Conservation (phyloP, 306 rosid species). For the Citrullus colocynthis region DNA sequence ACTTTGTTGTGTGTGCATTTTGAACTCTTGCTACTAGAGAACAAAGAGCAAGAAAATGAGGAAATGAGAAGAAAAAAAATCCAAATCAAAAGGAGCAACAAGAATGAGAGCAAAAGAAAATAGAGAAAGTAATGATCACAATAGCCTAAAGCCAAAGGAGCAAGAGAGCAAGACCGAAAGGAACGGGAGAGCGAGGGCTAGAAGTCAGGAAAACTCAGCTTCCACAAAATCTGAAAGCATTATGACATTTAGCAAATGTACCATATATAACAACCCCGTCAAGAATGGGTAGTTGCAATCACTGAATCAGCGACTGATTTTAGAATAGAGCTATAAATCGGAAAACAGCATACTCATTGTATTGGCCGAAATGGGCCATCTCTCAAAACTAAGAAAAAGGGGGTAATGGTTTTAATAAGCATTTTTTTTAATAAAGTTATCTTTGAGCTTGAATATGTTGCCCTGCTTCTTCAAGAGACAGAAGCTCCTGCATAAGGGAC, state of each 20-base stretch:
- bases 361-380: neutral
- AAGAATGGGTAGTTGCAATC: neutral
- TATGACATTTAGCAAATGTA: neutral
- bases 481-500: constrained; percentile 47
- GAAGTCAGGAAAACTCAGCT: too few species aligned
- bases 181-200: too few species aligned
- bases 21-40: too few species aligned
- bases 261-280: neutral
- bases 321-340: neutral
- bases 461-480: constrained; percentile 53
- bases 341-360: neutral
- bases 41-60: too few species aligned
- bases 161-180: too few species aligned
- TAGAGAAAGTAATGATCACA: too few species aligned
- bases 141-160: too few species aligned
- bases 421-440: neutral
- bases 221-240: too few species aligned
- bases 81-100: too few species aligned
- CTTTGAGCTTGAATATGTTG: constrained; percentile 29
- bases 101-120: too few species aligned
- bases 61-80: too few species aligned
- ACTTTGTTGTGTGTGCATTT: too few species aligned
- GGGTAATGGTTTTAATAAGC: neutral
- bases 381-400: neutral
- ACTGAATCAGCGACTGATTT: neutral